These are phyloP conservation scores for Syzygium jambos DNA, from an alignment of 345 rosid species.

Conservation along the genomic window DNA sequence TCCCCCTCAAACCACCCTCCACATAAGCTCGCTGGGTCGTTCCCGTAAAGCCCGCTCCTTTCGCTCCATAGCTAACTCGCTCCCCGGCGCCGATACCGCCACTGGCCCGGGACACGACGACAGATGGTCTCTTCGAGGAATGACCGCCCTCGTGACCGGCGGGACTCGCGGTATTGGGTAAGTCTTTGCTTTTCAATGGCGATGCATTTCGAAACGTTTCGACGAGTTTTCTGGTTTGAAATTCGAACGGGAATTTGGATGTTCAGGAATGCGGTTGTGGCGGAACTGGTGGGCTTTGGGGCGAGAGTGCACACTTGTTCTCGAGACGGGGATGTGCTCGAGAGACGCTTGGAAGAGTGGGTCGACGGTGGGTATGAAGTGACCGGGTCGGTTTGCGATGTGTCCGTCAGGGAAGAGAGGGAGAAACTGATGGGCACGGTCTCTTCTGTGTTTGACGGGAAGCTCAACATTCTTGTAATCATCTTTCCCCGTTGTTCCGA, in stretches of 20 bases:
- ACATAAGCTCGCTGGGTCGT: background rate
- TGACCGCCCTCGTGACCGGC: constrained; percentile 51
- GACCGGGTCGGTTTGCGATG: constrained; percentile 60
- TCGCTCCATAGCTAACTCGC: background rate
- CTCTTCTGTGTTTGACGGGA: constrained; percentile 33
- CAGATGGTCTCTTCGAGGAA: constrained; percentile 48
- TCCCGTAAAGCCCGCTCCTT: background rate
- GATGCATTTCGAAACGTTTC: background rate
- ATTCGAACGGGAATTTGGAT: background rate
- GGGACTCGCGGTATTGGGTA: constrained; percentile 78
- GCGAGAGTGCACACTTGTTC: constrained; percentile 70
- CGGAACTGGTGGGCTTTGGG: constrained; percentile 59
- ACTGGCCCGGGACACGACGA: background rate
- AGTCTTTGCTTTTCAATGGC: background rate
- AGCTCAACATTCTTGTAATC: constrained; percentile 54
- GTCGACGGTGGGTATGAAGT: constrained; percentile 26
- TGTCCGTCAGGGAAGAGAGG: constrained; percentile 23
- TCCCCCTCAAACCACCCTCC: background rate
- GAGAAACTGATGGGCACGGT: constrained; percentile 35
- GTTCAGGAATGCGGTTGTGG: constrained; percentile 65
- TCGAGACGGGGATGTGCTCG: constrained; percentile 43
- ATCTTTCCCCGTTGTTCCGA: background rate
- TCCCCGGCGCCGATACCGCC: background rate
- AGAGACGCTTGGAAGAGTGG: constrained; percentile 38
- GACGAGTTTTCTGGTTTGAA: background rate